Base-by-base conservation (phyloP, 768 basidiomycete genomes). In the Mycena belliarum region DNA sequence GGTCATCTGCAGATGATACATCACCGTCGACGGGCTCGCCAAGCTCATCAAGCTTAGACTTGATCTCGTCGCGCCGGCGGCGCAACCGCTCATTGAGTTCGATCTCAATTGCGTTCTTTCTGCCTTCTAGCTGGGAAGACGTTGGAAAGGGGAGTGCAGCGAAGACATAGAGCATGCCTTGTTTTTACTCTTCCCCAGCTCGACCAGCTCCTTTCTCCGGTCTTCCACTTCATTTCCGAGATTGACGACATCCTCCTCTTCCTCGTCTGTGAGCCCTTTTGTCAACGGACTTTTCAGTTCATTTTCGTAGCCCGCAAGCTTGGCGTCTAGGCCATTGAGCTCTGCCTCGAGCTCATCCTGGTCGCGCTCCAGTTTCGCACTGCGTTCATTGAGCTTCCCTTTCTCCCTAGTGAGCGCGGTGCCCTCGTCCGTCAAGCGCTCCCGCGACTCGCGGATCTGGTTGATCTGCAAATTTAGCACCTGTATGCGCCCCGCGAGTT, bases 51-150 rank as follows among this genome's bases (percentile, higher is more conserved):
- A 98, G 73, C 69, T 89, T 89, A 32, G 74, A 72, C 48, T 84
- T 82, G 9, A 98, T 68, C 63, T 95, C 96, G 48, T 93, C 89
- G 42, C 85, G 81, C 24, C 89, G 82, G 9, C 95, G 83, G 21
- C 86, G 81, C 15, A 98, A 79, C 64, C 87, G 87, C 70, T 99
- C 97, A 61, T 90, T 93, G 45, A 98, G 79, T 70, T 98, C 96
- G 52, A 97, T 95, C 69, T 97, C 94, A 26, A 97, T 73, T 5
- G 87, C 73, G 67, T 89, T 91, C 74, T 92, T 94, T 61, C 79
- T 80, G 14, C 85, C 82, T 38, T 91, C 86, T 61, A 93, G 72
- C 89, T 92, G 46, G 20, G 63, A 23, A 8, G 35, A 29, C 26
- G 25, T 52, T 21, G 48, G 49, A 55, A 33, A 45, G 40, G 48